These are phyloP conservation scores for Physaria fendleri DNA, from an alignment of 345 rosid genomes.

Conservation along the genomic window DNA sequence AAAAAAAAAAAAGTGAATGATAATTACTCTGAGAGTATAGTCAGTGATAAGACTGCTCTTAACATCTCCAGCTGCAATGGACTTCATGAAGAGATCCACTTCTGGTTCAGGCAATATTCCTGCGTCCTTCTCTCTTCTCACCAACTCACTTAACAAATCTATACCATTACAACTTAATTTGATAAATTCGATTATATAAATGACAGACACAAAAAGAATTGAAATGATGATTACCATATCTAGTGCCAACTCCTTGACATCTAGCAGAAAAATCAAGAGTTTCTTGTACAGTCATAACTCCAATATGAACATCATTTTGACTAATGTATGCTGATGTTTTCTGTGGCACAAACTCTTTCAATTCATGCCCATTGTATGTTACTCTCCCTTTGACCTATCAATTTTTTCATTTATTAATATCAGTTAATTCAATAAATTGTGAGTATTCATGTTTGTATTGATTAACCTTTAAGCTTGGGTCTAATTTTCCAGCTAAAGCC, in stretches of 20 bases:
- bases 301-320: constrained; percentile 87
- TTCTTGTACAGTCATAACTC: constrained; percentile 87
- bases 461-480: constrained; percentile 52
- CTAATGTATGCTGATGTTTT: constrained; percentile 92
- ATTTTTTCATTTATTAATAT: neutral
- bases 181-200: neutral
- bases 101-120: constrained; percentile 81
- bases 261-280: constrained; percentile 91
- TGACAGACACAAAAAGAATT: neutral
- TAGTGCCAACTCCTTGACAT: constrained; percentile 82
- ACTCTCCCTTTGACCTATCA: constrained; percentile 58
- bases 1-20: too few relatives aligned
- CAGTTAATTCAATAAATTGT: neutral
- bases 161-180: constrained; percentile 2
- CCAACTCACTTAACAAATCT: constrained; percentile 75
- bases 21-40: constrained; percentile 74
- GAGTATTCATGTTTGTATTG: neutral
- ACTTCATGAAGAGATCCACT: constrained; percentile 91
- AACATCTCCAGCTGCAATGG: constrained; percentile 64
- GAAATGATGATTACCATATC: constrained; percentile 52
- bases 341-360: constrained; percentile 67
- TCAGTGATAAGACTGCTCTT: constrained; percentile 84
- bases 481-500: constrained; percentile 79
- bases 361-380: constrained; percentile 61
- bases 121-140: constrained; percentile 68